Percentiles rank a stretch among this genome's conserved stretches.
These are phyloP conservation scores for Amphibolis antarctica DNA, from an alignment of 106 monocot genomes.

Conservation along the genomic window DNA sequence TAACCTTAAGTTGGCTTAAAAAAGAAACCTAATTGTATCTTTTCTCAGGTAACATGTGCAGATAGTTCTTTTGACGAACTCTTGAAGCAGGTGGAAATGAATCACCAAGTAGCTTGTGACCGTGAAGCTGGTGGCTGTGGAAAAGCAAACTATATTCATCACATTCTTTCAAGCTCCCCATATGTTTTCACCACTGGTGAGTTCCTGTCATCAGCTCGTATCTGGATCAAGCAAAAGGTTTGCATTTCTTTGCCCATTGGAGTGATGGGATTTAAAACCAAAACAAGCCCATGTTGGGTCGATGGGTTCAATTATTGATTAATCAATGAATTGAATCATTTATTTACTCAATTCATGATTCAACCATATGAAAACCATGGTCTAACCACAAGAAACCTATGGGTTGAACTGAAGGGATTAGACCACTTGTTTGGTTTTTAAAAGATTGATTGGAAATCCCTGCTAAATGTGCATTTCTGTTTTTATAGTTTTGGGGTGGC, in stretches of 20 bases:
- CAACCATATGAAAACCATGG: too few relatives aligned
- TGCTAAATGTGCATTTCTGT: background rate
- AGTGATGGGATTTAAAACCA: too few relatives aligned
- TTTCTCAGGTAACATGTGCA: constrained; percentile 33
- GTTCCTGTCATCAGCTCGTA: background rate
- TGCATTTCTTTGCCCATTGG: background rate
- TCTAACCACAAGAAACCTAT: too few relatives aligned
- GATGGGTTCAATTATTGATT: too few relatives aligned
- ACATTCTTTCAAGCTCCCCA: constrained; percentile 58
- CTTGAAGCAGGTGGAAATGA: constrained; percentile 72
- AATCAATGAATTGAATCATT: too few relatives aligned
- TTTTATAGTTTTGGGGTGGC: constrained; percentile 89
- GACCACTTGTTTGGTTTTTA: too few relatives aligned
- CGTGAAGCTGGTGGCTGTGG: constrained; percentile 77
- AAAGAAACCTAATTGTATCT: background rate
- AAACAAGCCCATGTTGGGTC: too few relatives aligned
- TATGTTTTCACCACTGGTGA: constrained; percentile 82
- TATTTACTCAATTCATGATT: too few relatives aligned
- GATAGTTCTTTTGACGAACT: constrained; percentile 79
- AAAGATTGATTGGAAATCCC: background rate
- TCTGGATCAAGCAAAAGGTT: too few relatives aligned
- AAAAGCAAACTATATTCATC: constrained; percentile 56
- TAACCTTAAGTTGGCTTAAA: too few relatives aligned
- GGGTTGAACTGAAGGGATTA: too few relatives aligned
- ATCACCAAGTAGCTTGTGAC: constrained; percentile 74